These are phyloP conservation scores for Solanum hybrid DNA, from an alignment of 305 asterid species.

Conservation along the genomic window DNA sequence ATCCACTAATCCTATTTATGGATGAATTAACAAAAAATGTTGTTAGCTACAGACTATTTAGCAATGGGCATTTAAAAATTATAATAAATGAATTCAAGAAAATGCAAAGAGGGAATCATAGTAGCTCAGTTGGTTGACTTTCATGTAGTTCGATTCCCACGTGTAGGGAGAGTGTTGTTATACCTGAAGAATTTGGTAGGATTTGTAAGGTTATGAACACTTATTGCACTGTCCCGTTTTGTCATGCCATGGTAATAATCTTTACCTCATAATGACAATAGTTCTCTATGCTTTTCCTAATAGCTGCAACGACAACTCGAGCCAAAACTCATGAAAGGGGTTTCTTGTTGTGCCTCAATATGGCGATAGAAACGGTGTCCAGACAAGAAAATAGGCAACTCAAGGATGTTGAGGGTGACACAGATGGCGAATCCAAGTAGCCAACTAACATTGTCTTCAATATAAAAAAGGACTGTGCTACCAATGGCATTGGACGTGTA, in stretches of 20 bases:
- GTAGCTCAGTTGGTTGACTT: not conserved
- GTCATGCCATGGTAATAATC: slow-evolving; percentile 26
- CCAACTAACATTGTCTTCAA: slow-evolving; percentile 59
- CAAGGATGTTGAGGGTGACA: slow-evolving; percentile 40
- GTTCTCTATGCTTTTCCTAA: slow-evolving; percentile 22
- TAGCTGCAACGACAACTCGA: slow-evolving; percentile 36
- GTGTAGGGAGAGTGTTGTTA: not conserved
- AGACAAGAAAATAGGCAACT: slow-evolving; percentile 28
- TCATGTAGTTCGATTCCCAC: too few species aligned
- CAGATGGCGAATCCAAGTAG: slow-evolving; percentile 43
- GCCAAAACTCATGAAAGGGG: slow-evolving; percentile 49
- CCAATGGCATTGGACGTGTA: slow-evolving; percentile 37
- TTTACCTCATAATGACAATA: slow-evolving; percentile 11
- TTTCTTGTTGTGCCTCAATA: slow-evolving; percentile 33
- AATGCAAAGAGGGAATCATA: not conserved
- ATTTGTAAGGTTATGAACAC: slow-evolving; percentile 5
- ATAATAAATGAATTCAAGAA: not conserved
- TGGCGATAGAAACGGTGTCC: slow-evolving; percentile 38
- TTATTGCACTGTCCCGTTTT: not conserved
- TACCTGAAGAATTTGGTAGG: slow-evolving; percentile 36
- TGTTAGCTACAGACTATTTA: not conserved
- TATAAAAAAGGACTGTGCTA: slow-evolving; percentile 48
- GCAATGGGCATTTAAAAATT: not conserved
- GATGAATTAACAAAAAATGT: not conserved
- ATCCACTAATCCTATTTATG: not conserved